Evolutionary conservation across 371 early-diverging fungal genomes (phyloP), one percentile per base, ranked within the genome.

Genomic region (Rhizomucor pusillus): DNA sequence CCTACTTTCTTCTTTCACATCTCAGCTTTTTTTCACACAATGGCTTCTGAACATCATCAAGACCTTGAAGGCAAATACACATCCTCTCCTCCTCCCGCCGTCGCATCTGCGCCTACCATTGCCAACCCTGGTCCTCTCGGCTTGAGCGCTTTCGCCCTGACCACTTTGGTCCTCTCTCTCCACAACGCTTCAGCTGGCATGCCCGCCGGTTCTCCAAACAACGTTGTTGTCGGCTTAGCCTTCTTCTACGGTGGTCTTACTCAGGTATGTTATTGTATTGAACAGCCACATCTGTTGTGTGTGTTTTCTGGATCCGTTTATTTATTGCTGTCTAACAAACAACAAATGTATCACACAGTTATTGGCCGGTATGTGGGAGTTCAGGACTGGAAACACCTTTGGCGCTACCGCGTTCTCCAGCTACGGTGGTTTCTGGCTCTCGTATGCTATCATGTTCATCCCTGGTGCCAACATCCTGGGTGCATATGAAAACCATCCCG

Each of bases 291-390:
- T n/a, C n/a, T n/a, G n/a, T n/a, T n/a, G n/a, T 2, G 20, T n/a
- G 29, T 5, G 29, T n/a, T n/a, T n/a, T n/a, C n/a, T n/a, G n/a
- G n/a, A n/a, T n/a, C n/a, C n/a, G n/a, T n/a, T n/a, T n/a, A n/a
- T n/a, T n/a, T n/a, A n/a, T n/a, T n/a, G n/a, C n/a, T n/a, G n/a
- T n/a, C n/a, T n/a, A n/a, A n/a, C n/a, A n/a, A n/a, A n/a, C n/a
- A n/a, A n/a, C n/a, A n/a, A n/a, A n/a, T n/a, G n/a, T n/a, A n/a
- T n/a, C n/a, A n/a, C n/a, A n/a, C n/a, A 86, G 77, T 60, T 87
- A 29, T 59, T 79, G n/a, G 90, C 90, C 52, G 91, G 91, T 65
- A 88, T 91, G 89, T 89, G 87, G 88, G 90, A 90, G 69, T 89
- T 88, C 77, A 77, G 74, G 43, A 71, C 76, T 19, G 84, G 85